These are phyloP conservation scores for Copromyces sp. DNA, from an alignment of 495 filamentous ascomycete species.

Conservation along the genomic window DNA sequence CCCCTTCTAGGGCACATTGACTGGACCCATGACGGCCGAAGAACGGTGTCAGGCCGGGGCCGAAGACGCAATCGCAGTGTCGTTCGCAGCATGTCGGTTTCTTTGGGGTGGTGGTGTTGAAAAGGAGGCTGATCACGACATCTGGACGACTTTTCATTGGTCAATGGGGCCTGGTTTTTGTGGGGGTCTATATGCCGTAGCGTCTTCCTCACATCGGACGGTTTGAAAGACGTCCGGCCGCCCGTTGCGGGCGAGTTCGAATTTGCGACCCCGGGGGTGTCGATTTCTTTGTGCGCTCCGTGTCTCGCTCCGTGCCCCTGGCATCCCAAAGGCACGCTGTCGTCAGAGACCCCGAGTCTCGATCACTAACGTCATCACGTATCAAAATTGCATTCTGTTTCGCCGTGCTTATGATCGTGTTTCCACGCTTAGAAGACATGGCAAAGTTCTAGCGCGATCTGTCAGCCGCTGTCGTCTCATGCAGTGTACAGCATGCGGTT, in stretches of 20 bases:
- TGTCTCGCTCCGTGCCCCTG: neutral
- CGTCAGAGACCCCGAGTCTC: neutral
- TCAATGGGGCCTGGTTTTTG: constrained; percentile 11
- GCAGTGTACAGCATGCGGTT: neutral
- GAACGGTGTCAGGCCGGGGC: constrained; percentile 8
- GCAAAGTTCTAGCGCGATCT: neutral
- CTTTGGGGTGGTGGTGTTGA: constrained; percentile 25
- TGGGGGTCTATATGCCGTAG: constrained; percentile 12
- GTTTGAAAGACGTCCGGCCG: neutral
- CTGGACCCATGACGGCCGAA: neutral
- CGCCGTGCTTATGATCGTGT: neutral
- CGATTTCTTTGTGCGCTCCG: neutral
- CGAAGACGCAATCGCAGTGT: constrained; percentile 11
- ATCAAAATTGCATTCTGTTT: neutral
- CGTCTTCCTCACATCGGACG: neutral
- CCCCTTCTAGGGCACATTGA: neutral
- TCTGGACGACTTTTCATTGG: constrained; percentile 21
- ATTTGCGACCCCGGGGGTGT: neutral
- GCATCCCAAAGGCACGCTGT: neutral
- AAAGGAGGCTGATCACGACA: constrained; percentile 25
- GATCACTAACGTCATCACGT: neutral
- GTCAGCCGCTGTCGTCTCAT: neutral
- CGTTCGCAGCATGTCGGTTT: constrained; percentile 1
- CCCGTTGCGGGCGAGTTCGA: neutral
- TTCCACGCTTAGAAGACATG: neutral